phyloP scores from a whole-genome alignment of 441 rosid genomes.

The Pelargonium fulgidum region DNA sequence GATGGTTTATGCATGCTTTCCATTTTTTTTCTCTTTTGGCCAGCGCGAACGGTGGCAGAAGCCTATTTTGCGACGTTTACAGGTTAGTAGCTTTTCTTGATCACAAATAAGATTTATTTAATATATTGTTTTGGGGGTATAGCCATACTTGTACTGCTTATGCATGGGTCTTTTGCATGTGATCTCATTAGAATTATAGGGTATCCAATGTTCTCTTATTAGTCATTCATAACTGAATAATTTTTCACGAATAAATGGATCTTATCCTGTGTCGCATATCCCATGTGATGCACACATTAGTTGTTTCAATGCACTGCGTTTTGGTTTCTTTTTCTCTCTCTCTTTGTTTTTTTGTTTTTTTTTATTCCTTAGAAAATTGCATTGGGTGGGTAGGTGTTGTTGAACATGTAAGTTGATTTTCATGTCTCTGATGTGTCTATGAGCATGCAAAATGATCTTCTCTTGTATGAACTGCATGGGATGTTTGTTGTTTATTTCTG shows the following conservation, averaged over 20 bases:
- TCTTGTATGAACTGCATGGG: neutral
- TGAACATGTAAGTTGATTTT: no score
- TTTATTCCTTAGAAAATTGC: neutral
- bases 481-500: neutral
- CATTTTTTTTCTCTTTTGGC: slow-evolving; percentile 18
- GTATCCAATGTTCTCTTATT: neutral
- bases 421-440: neutral
- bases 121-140: neutral
- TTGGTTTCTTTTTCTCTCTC: neutral
- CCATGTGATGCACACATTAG: no score
- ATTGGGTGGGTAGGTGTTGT: neutral
- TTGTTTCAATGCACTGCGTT: neutral
- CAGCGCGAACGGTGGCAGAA: slow-evolving; percentile 98
- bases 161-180: neutral
- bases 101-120: slow-evolving; percentile 11
- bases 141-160: neutral
- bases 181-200: neutral
- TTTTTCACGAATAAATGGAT: neutral
- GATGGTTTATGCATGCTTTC: slow-evolving; percentile 14
- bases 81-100: slow-evolving; percentile 48
- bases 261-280: neutral
- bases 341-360: neutral
- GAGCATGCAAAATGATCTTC: neutral
- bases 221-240: neutral
- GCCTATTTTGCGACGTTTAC: slow-evolving; percentile 85